Conservation (phyloP, 2,329 filamentous ascomycete species). For the Didymella exigua region DNA sequence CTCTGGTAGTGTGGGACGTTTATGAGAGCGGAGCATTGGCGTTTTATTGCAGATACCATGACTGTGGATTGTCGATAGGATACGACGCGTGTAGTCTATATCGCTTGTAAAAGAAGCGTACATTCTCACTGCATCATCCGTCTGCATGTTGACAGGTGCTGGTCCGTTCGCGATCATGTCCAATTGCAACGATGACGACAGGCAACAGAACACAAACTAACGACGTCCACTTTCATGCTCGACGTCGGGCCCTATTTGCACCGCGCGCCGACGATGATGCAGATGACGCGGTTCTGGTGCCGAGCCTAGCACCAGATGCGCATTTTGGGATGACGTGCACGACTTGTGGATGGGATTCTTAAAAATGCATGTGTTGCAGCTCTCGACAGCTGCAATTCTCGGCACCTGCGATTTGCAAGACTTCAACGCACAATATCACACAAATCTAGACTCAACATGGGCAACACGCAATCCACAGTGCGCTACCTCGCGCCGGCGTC, state of each 20-base stretch:
- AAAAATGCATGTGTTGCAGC: neutral
- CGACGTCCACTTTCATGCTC: too few relatives aligned
- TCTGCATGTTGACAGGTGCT: too few relatives aligned
- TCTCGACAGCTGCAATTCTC: neutral
- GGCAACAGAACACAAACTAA: too few relatives aligned
- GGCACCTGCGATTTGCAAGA: neutral
- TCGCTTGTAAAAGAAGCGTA: too few relatives aligned
- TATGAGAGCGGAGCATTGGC: neutral
- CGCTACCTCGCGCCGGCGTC: conserved; percentile 61
- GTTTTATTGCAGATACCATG: conserved; percentile 13
- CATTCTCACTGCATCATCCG: too few relatives aligned
- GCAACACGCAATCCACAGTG: conserved; percentile 59
- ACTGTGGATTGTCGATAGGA: neutral
- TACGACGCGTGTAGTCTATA: neutral
- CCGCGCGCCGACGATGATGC: conserved; percentile 1
- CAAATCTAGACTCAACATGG: conserved; percentile 49
- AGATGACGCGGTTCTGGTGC: neutral
- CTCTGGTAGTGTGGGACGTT: conserved; percentile 58
- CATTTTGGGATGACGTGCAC: conserved; percentile 13
- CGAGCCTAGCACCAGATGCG: conserved; percentile 2
- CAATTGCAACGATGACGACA: too few relatives aligned
- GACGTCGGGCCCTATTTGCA: neutral
- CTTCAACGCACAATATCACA: neutral
- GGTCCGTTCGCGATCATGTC: too few relatives aligned
- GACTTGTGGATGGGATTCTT: conserved; percentile 4